Base-by-base conservation (phyloP, 495 filamentous ascomycete species). In the Astrothelium subdiscretum region DNA sequence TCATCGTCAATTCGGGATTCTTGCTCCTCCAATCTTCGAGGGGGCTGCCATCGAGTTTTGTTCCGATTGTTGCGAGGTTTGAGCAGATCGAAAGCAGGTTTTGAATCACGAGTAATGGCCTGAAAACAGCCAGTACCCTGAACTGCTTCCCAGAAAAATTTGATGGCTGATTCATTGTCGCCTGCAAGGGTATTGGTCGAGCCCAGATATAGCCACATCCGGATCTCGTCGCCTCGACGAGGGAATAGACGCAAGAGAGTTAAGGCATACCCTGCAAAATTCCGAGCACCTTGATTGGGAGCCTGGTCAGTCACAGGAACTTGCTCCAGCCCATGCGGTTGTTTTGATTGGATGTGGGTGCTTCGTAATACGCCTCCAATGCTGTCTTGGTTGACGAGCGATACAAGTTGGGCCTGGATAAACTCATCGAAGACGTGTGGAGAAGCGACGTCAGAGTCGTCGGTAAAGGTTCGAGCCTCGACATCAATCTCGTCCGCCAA, bases 141-240 rank as follows among this genome's bases (percentile, higher is more conserved):
- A 51, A 87, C 82, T 20, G 88, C 87, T 58, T 86, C 78, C 90
- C 94, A 99, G 69, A 97, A 92, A 70, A 88, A 97, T 69, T 88
- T 89, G 59, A 95, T 84, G 5, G 90, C 86, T 0, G 94, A 87
- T 18, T 87, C 70, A 59, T 79, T 76, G 4, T 68, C 69, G 15
- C 69, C 80, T 2, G 64, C 67, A 1, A 63, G 63, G 22, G 75
- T 74, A 18, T 79, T 76, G 12, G 88, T 85, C 32, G 91, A 91
- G 0, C 90, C 87, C 15, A 91, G 76, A 66, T 91, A 97, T 3
- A 99, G 76, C 79, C 94, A 95, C 90, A 97, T 95, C 0, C 92
- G 87, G 59, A 97, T 95, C 59, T 97, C 95, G 68, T 96, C 91
- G 22, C 85, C 83, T 42, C 84, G 80, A 10, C 81, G 79, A 22